Conservation (phyloP, 352 stramenopile genomes). For the Phytophthora pisi region DNA sequence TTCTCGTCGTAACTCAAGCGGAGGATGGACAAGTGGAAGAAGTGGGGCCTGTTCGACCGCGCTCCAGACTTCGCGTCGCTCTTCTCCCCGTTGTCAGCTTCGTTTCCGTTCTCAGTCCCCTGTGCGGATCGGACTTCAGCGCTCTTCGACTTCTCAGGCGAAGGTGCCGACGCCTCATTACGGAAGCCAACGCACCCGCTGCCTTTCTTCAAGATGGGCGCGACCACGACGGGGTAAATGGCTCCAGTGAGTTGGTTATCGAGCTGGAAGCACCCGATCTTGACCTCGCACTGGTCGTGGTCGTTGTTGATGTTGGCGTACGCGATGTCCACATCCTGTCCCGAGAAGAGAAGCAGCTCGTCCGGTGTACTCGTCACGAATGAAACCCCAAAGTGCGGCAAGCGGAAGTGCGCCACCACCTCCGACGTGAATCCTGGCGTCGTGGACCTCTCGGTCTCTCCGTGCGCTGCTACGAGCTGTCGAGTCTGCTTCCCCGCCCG, state of each 20-base stretch:
- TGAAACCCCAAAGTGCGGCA: conserved; percentile 74
- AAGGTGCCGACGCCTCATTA: conserved; percentile 12
- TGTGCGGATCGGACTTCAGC: conserved; percentile 30
- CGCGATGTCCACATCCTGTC: conserved; percentile 66
- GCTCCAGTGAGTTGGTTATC: conserved; percentile 81
- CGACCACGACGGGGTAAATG: conserved; percentile 86
- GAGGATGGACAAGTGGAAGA: conserved; percentile 82
- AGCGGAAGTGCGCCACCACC: conserved; percentile 56
- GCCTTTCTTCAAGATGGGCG: conserved; percentile 57
- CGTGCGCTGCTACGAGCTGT: conserved; percentile 42
- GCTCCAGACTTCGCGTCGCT: conserved; percentile 23
- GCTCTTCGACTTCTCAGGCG: conserved; percentile 36
- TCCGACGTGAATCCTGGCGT: conserved; percentile 50
- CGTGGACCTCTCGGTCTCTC: conserved; percentile 13
- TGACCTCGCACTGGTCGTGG: conserved; percentile 84
- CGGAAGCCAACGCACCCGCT: conserved; percentile 34
- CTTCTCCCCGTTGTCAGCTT: conserved; percentile 14
- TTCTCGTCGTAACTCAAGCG: conserved; percentile 81
- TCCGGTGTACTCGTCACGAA: conserved; percentile 77
- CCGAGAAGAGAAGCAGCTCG: conserved; percentile 77
- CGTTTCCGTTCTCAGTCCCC: conserved; percentile 24
- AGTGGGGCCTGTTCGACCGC: conserved; percentile 34
- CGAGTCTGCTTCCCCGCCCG: conserved; percentile 57
- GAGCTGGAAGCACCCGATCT: conserved; percentile 82
- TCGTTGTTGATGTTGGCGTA: conserved; percentile 73